Percentiles rank a stretch among this genome's conserved stretches.
These are phyloP conservation scores for Zygosaccharomyces siamensis DNA, from an alignment of 805 yeast species.

Conservation along the genomic window DNA sequence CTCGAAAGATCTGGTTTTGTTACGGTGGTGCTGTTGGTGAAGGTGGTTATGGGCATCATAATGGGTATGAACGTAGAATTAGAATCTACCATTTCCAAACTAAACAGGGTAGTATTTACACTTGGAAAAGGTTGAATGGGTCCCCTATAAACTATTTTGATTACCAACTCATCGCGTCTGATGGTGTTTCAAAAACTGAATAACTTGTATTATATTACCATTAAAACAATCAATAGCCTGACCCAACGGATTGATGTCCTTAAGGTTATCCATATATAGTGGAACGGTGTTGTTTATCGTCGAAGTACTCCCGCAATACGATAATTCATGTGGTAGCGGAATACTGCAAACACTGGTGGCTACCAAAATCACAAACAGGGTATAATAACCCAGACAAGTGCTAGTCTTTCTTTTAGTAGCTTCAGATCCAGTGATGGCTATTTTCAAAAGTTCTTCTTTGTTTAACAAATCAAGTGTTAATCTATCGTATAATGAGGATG, in stretches of 20 bases:
- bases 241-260: constrained; percentile 13
- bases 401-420: constrained; percentile 15
- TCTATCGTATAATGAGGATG: constrained; percentile 5
- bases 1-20: constrained; percentile 66
- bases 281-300: constrained; percentile 20
- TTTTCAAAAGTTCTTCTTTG: constrained; percentile 6
- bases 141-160: constrained; percentile 47
- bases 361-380: constrained; percentile 22
- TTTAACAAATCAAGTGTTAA: constrained; percentile 14
- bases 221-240: constrained; percentile 23
- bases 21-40: constrained; percentile 93
- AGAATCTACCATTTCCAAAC: constrained; percentile 67
- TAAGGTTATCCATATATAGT: constrained; percentile 20
- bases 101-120: constrained; percentile 37
- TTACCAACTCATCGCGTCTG: constrained; percentile 44
- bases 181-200: constrained; percentile 38
- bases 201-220: constrained; percentile 25
- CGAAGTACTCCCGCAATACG: constrained; percentile 30
- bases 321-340: constrained; percentile 23
- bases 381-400: constrained; percentile 28
- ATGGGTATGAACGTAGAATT: constrained; percentile 76
- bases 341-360: constrained; percentile 18
- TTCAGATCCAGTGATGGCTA: constrained; percentile 7
- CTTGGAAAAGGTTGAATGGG: constrained; percentile 73
- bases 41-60: constrained; percentile 95